Percentiles rank a stretch among this genome's conserved stretches.
These are phyloP conservation scores for Echria macrotheca DNA, from an alignment of 495 filamentous ascomycete species.

Conservation along the genomic window DNA sequence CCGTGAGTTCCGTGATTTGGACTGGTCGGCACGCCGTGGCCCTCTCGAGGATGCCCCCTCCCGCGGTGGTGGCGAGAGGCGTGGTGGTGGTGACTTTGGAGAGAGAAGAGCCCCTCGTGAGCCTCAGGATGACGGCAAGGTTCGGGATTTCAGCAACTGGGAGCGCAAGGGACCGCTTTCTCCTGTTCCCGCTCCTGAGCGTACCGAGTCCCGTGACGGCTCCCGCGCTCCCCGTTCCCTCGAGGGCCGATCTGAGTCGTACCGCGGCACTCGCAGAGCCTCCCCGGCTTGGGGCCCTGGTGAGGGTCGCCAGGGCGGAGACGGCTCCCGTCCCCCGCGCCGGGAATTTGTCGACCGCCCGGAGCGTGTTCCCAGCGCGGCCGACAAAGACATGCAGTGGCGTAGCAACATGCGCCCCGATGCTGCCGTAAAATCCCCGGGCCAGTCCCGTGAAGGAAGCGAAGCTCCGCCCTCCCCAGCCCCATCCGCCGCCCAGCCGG, in stretches of 20 bases:
- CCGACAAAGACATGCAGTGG: constrained; percentile 85
- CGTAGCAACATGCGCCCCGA: constrained; percentile 78
- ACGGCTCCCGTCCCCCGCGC: constrained; percentile 72
- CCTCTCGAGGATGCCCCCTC: constrained; percentile 69
- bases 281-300: constrained; percentile 73
- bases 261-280: constrained; percentile 54
- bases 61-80: constrained; percentile 31
- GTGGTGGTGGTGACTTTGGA: constrained; percentile 25
- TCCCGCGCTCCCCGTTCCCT: constrained; percentile 59
- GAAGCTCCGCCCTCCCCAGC: constrained; percentile 67
- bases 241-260: constrained; percentile 45
- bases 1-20: constrained; percentile 59
- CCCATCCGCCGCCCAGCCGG: constrained; percentile 44
- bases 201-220: constrained; percentile 55
- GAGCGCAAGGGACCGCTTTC: constrained; percentile 91
- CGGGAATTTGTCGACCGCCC: constrained; percentile 72
- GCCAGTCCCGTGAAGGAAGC: constrained; percentile 47
- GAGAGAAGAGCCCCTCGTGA: constrained; percentile 35
- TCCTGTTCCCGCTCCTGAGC: constrained; percentile 54
- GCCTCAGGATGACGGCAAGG: constrained; percentile 64
- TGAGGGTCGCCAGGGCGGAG: constrained; percentile 57
- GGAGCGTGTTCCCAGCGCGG: constrained; percentile 72
- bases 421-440: constrained; percentile 40
- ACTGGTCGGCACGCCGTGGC: constrained; percentile 68
- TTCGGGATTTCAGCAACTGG: constrained; percentile 88